phyloP scores from a whole-genome alignment of 805 yeast genomes.

The Wickerhamiella azyma region DNA sequence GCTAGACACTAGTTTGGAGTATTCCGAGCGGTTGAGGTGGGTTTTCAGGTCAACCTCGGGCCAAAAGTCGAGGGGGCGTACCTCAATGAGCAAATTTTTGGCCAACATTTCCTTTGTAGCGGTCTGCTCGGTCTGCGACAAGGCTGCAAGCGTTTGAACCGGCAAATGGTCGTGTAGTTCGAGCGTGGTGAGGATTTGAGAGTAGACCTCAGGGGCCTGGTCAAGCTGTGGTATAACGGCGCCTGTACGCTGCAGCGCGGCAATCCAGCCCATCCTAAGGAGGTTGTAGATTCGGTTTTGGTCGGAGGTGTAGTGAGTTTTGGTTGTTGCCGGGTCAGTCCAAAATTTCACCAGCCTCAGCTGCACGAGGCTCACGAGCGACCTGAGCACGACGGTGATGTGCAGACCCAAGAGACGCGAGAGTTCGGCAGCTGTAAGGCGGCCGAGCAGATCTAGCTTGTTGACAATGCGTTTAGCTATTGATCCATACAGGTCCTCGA shows the following conservation, averaged over 20 bases:
- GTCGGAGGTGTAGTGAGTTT: constrained; percentile 41
- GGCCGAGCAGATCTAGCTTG: constrained; percentile 50
- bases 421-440: constrained; percentile 46
- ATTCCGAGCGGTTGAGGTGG: constrained; percentile 13
- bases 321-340: constrained; percentile 28
- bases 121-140: constrained; percentile 14
- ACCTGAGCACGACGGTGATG: constrained; percentile 39
- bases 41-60: constrained; percentile 18
- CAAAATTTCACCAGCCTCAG: constrained; percentile 60
- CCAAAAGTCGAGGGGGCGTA: constrained; percentile 28
- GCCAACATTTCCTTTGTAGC: constrained; percentile 29
- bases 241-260: constrained; percentile 28
- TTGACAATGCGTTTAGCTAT: constrained; percentile 53
- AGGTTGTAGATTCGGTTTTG: constrained; percentile 51
- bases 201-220: neutral
- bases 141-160: constrained; percentile 15
- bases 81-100: constrained; percentile 39
- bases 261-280: constrained; percentile 65
- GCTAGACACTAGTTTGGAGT: constrained; percentile 31
- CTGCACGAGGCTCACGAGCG: constrained; percentile 67
- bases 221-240: constrained; percentile 25
- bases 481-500: constrained; percentile 43
- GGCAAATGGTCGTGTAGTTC: constrained; percentile 52
- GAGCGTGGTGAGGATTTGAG: constrained; percentile 35
- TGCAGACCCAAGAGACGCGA: constrained; percentile 35